Conservation (phyloP, 345 rosid species). For the Microthlaspi erraticum region DNA sequence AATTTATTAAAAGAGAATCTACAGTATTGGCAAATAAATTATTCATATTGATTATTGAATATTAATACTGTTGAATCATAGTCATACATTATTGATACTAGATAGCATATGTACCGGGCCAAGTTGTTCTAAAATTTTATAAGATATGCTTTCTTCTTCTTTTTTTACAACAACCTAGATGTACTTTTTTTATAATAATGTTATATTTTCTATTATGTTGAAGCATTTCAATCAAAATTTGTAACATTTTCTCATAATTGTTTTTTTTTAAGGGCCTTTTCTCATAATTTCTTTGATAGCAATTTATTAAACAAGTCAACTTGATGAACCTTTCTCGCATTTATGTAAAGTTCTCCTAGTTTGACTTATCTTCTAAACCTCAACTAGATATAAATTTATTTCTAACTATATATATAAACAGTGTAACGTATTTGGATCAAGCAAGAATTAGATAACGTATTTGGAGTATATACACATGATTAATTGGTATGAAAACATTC, state of each 20-base stretch:
- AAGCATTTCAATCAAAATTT: not conserved
- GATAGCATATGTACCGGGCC: not conserved
- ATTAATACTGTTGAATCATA: not conserved
- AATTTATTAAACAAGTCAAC: no score
- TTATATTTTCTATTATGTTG: no score
- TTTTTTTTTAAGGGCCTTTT: no score
- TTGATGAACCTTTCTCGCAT: slow-evolving; percentile 8
- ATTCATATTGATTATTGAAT: not conserved
- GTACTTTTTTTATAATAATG: no score
- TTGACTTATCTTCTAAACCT: slow-evolving; percentile 17
- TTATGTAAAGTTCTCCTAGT: slow-evolving; percentile 25
- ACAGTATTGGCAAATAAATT: not conserved
- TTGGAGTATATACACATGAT: not conserved
- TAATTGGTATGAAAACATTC: not conserved
- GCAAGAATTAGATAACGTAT: not conserved
- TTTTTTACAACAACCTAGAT: no score
- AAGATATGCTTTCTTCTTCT: no score
- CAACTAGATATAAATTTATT: not conserved
- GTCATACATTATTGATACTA: slow-evolving; percentile 12
- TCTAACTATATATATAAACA: not conserved
- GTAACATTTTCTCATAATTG: not conserved
- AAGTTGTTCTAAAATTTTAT: not conserved
- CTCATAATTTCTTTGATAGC: not conserved
- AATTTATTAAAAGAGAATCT: not conserved
- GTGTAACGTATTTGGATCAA: not conserved